These are phyloP conservation scores for Rheum nobile DNA, from an alignment of 148 eudicot species.

Conservation along the genomic window DNA sequence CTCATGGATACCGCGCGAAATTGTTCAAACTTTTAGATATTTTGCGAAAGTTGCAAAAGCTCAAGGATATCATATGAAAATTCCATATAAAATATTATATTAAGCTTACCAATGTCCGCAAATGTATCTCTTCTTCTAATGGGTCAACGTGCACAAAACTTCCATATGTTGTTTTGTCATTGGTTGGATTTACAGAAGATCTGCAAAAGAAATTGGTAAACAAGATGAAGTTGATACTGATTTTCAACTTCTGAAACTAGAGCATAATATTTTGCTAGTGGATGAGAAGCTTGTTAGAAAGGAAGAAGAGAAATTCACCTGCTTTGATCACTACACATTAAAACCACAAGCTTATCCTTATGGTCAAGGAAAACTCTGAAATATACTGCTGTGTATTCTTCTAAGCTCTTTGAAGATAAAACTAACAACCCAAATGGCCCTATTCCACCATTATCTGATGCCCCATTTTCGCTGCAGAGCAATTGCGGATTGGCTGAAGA, in stretches of 20 bases:
- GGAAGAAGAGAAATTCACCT: conserved; percentile 16
- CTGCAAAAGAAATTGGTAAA: conserved; percentile 5
- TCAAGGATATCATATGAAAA: too few relatives aligned
- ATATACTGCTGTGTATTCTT: conserved; percentile 59
- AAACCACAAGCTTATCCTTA: conserved; percentile 25
- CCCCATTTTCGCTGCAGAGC: conserved; percentile 38
- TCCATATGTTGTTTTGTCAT: conserved; percentile 28
- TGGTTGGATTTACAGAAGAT: conserved; percentile 21
- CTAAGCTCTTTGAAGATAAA: conserved; percentile 43
- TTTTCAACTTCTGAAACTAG: too few relatives aligned
- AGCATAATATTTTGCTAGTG: too few relatives aligned
- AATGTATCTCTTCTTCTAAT: conserved; percentile 14
- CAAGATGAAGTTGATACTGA: neutral
- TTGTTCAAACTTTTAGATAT: too few relatives aligned
- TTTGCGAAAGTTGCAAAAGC: too few relatives aligned
- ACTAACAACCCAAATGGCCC: conserved; percentile 63
- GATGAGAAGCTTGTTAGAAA: too few relatives aligned
- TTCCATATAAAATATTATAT: neutral
- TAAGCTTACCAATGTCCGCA: conserved; percentile 28
- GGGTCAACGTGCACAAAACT: conserved; percentile 28
- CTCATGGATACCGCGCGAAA: too few relatives aligned
- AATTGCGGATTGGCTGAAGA: conserved; percentile 37
- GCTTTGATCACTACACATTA: conserved; percentile 80
- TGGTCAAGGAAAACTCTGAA: conserved; percentile 47
- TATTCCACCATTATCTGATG: conserved; percentile 27